These are phyloP conservation scores for Aspergillus sergii DNA, from an alignment of 2,329 filamentous ascomycete genomes.

Conservation along the genomic window DNA sequence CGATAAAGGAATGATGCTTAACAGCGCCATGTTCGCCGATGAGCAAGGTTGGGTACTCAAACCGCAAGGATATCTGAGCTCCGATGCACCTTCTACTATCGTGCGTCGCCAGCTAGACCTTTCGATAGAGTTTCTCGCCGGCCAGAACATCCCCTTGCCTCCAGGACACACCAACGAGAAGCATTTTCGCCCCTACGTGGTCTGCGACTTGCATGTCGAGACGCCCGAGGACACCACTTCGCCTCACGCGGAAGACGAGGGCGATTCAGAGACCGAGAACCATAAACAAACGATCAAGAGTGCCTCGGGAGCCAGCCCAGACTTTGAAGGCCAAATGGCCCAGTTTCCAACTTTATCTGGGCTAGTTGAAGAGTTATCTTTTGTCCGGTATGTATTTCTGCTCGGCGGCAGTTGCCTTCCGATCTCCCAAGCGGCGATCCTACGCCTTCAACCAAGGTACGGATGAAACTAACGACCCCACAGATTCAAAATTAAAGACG, in stretches of 20 bases:
- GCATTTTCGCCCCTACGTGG: conserved; percentile 73
- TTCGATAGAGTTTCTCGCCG: conserved; percentile 72
- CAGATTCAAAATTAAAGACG: conserved; percentile 84
- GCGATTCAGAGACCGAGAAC: conserved; percentile 43
- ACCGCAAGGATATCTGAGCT: conserved; percentile 68
- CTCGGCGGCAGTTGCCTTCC: neutral
- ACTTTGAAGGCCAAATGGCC: conserved; percentile 64
- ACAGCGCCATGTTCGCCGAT: conserved; percentile 85
- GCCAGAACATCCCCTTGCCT: conserved; percentile 73
- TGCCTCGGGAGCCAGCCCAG: conserved; percentile 62
- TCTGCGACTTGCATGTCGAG: conserved; percentile 80
- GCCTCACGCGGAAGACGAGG: conserved; percentile 51
- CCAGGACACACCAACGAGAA: conserved; percentile 55
- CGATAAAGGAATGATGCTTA: conserved; percentile 94
- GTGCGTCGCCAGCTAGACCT: conserved; percentile 64
- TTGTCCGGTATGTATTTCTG: conserved; percentile 65
- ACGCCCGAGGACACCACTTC: conserved; percentile 51
- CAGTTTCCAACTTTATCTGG: conserved; percentile 59
- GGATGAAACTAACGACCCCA: neutral
- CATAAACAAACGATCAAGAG: conserved; percentile 64
- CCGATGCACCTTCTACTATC: conserved; percentile 38
- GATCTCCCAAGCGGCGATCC: neutral
- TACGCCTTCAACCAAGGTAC: neutral
- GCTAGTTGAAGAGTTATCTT: conserved; percentile 70
- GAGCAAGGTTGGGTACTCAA: conserved; percentile 85